Percentiles rank a stretch among this genome's conserved stretches.
Conservation (phyloP, 805 yeast genomes). For the Candida caryicola region DNA sequence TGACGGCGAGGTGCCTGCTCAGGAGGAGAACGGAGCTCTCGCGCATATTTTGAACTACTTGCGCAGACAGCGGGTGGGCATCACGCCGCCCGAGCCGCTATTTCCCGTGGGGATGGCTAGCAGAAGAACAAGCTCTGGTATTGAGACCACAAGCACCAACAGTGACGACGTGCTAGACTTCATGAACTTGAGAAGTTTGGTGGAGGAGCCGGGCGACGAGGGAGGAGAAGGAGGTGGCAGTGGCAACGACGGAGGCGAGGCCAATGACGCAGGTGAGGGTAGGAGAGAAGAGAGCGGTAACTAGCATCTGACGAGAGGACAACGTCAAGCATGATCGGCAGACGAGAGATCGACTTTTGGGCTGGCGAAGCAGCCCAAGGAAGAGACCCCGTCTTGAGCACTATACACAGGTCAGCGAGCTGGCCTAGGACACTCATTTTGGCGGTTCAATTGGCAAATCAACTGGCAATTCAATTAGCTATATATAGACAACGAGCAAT, state of each 20-base stretch:
- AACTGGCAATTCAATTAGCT: too few relatives aligned
- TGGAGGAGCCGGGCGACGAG: conserved; percentile 12
- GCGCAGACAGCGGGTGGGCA: conserved; percentile 12
- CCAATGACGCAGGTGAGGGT: background rate
- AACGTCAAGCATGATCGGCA: too few relatives aligned
- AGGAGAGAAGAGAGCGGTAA: background rate
- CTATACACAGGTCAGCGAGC: too few relatives aligned
- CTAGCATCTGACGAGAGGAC: too few relatives aligned
- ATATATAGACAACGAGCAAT: too few relatives aligned
- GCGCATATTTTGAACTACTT: conserved; percentile 20
- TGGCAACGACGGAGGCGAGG: background rate
- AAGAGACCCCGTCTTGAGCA: too few relatives aligned
- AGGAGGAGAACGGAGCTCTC: conserved; percentile 12
- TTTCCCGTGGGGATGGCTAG: conserved; percentile 51
- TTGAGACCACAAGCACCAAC: conserved; percentile 29
- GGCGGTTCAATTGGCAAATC: too few relatives aligned
- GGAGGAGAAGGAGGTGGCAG: background rate
- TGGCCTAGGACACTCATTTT: too few relatives aligned
- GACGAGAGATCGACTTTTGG: too few relatives aligned
- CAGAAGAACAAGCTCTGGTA: conserved; percentile 45
- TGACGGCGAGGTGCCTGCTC: background rate
- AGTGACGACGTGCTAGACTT: conserved; percentile 21
- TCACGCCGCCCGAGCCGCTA: conserved; percentile 13
- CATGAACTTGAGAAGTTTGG: conserved; percentile 26
- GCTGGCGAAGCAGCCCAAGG: too few relatives aligned